phyloP scores from a whole-genome alignment of 2,329 filamentous ascomycete species.

The Neophaeococcomyces mojaviensis region DNA sequence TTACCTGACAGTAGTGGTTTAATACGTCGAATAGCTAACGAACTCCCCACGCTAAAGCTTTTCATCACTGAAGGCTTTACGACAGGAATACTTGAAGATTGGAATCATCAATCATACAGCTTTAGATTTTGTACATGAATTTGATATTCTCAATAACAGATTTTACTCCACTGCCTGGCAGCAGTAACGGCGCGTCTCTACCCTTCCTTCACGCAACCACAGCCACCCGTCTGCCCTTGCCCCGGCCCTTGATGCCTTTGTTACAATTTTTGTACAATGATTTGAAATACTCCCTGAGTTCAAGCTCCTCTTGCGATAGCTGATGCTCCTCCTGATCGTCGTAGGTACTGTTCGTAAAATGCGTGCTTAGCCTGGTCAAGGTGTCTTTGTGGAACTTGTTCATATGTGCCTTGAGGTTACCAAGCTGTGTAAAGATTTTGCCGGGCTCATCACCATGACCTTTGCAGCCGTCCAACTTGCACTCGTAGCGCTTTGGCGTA shows the following conservation, averaged over 20 bases:
- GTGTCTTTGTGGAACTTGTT: conserved; percentile 85
- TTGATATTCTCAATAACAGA: not conserved
- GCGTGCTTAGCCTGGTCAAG: conserved; percentile 59
- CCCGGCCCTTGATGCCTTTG: conserved; percentile 94
- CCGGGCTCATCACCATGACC: conserved; percentile 28
- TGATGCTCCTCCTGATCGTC: conserved; percentile 49
- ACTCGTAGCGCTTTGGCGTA: conserved; percentile 60
- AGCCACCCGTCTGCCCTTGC: conserved; percentile 67
- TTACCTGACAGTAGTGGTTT: not conserved
- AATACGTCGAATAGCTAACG: not conserved
- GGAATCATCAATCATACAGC: not conserved
- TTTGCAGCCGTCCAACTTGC: conserved; percentile 57
- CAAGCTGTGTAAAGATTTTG: conserved; percentile 82
- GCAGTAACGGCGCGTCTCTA: not conserved
- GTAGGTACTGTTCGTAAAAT: conserved; percentile 49
- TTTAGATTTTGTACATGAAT: not conserved
- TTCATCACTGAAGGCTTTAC: not conserved
- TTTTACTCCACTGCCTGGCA: not conserved
- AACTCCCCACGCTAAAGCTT: not conserved
- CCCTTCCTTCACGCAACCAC: conserved; percentile 9
- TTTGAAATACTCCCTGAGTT: conserved; percentile 77
- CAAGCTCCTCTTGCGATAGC: conserved; percentile 55
- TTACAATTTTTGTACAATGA: conserved; percentile 95
- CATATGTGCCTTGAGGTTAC: conserved; percentile 91
- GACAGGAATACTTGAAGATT: not conserved